Evolutionary conservation across 225 moss, liverwort and hornwort genomes (phyloP), one percentile per base, ranked within the genome.

Genomic region (Rhytidiadelphus loreus): DNA sequence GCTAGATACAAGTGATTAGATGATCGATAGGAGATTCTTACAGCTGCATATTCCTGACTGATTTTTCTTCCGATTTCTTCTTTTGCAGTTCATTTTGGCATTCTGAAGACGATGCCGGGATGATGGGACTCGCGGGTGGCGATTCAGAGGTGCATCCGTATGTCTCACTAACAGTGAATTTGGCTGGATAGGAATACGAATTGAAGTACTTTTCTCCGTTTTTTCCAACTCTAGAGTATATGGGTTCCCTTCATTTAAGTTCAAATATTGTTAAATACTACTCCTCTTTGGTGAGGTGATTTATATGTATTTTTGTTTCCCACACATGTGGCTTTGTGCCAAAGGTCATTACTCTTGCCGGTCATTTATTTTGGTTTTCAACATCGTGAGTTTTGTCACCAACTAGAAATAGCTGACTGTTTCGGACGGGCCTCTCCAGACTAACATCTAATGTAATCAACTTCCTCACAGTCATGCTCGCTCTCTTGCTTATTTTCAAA

Each of bases 101-200:
- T 87, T 87, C 95, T 85, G 97, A 98, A 87, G 97, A 98, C 58
- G 97, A 98, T 93, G 95, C 91, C 80, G 96, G 88, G 86, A 96
- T 98, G 96, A 94, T 94, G 90, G 97, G 97, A 65, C 95, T 98
- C 83, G 93, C 96, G 56, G 97, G 97, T 61, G 97, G 96, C 83
- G 97, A 98, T 80, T 85, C 96, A 83, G 97, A 98, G 76, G 94
- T 98, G 72, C 94, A 98, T 93, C 96, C 97, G 68, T 98, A 98
- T 87, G 96, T 98, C 65, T 98, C 97, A 62, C 90, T 98, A 62
- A 96, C 96, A 78, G 96, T 98, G 52, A 96, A 94, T 79, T 91
- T 98, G 89, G 81, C 89, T 88, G 94, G 93, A 75, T 97, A 95
- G 93, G 52, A 88, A 76, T 65, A 64, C 82, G 79, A 77, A 21